phyloP scores from a whole-genome alignment of 352 stramenopile genomes.

The Globisporangium takayamanum region DNA sequence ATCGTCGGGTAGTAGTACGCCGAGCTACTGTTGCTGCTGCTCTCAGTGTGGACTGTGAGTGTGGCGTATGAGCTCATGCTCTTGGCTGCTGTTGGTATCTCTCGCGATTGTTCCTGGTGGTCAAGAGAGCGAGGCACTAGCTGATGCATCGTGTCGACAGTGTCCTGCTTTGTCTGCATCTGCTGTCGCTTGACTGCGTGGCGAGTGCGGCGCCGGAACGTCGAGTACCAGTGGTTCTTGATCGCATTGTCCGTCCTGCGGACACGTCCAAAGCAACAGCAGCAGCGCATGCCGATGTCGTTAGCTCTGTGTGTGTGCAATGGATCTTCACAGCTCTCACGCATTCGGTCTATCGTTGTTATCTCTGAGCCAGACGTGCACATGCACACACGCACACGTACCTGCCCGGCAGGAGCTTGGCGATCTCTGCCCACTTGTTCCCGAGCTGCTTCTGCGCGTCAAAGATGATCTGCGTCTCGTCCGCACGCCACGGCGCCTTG shows the following conservation, averaged over 20 bases:
- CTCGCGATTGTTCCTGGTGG: no score
- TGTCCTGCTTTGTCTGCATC: neutral
- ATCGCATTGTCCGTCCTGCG: conserved; percentile 72
- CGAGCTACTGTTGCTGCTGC: conserved; percentile 1
- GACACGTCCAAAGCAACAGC: neutral
- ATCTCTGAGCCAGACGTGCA: neutral
- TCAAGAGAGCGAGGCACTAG: no score
- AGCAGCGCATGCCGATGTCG: neutral
- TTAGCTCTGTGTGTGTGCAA: neutral
- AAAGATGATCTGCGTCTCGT: conserved; percentile 88
- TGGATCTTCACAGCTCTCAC: neutral
- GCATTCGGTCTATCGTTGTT: neutral
- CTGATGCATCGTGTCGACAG: neutral
- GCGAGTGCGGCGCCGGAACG: conserved; percentile 45
- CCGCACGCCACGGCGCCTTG: conserved; percentile 89
- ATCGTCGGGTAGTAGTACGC: neutral
- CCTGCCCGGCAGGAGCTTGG: conserved; percentile 93
- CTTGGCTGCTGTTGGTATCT: no score
- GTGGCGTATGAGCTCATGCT: no score
- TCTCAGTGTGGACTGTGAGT: no score
- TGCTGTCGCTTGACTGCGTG: conserved; percentile 42
- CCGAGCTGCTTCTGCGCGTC: conserved; percentile 66
- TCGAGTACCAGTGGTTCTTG: conserved; percentile 88
- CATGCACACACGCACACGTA: conserved; percentile 2
- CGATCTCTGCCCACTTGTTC: conserved; percentile 98